Evolutionary conservation across 176 grass and related monocot genomes (phyloP).

Genomic region (Poa pratensis): DNA sequence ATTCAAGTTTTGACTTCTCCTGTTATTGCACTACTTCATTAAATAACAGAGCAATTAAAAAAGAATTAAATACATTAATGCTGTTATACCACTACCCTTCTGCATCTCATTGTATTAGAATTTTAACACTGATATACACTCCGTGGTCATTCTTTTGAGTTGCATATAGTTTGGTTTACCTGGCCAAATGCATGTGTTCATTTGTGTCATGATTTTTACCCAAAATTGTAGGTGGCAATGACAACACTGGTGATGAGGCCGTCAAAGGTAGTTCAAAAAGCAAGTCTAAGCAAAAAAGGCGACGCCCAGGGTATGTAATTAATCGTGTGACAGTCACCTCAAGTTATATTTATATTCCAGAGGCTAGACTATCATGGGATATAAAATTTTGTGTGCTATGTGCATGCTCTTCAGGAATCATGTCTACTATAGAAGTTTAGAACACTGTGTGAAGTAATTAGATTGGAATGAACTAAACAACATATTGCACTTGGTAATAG

Average conservation of each 20-base stretch:
- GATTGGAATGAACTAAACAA: background rate
- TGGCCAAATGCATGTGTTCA: slow-evolving; percentile 18
- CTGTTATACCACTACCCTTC: slow-evolving; percentile 7
- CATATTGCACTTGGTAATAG: background rate
- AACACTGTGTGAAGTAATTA: background rate
- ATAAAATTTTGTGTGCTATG: background rate
- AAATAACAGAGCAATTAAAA: slow-evolving; percentile 22
- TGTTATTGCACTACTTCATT: slow-evolving; percentile 7
- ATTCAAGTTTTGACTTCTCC: background rate
- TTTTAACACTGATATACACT: background rate
- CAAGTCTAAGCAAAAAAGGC: slow-evolving; percentile 83
- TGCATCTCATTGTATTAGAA: background rate
- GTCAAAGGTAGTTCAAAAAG: slow-evolving; percentile 54
- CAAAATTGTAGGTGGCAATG: slow-evolving; percentile 54
- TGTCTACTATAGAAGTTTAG: slow-evolving; percentile 7
- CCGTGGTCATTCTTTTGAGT: background rate
- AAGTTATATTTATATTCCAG: slow-evolving; percentile 20
- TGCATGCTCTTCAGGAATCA: slow-evolving; percentile 13
- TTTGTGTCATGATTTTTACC: slow-evolving; percentile 35
- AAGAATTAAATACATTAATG: background rate
- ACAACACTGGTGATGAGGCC: slow-evolving; percentile 66
- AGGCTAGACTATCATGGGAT: slow-evolving; percentile 25
- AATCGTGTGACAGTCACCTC: background rate
- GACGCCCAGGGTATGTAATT: slow-evolving; percentile 66
- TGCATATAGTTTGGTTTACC: slow-evolving; percentile 21